phyloP scores from a whole-genome alignment of 2,329 filamentous ascomycete species.

The Colletotrichum echinochloae region DNA sequence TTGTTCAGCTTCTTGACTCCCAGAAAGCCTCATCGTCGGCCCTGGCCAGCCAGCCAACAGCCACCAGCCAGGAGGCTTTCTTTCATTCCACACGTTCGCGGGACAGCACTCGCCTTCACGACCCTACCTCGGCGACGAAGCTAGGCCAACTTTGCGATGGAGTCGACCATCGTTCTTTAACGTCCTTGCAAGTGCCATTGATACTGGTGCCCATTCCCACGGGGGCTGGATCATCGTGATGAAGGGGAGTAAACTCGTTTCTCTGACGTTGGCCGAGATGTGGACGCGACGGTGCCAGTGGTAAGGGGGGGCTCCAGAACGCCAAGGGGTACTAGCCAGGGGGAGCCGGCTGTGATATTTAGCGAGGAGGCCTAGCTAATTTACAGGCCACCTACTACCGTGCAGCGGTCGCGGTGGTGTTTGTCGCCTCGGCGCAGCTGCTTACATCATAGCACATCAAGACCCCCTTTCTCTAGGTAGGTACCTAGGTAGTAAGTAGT shows the following conservation, averaged over 20 bases:
- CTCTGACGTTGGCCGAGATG: conserved; percentile 18
- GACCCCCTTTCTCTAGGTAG: neutral
- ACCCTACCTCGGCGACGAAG: conserved; percentile 1
- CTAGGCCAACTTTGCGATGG: neutral
- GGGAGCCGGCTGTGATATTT: no score
- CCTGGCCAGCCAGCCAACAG: conserved; percentile 24
- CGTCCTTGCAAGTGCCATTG: conserved; percentile 1
- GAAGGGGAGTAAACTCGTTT: neutral
- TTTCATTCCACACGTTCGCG: neutral
- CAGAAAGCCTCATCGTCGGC: conserved; percentile 14
- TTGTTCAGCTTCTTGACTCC: conserved; percentile 14
- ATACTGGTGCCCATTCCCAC: conserved; percentile 20
- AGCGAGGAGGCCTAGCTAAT: neutral
- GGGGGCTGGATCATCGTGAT: neutral
- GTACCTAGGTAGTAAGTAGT: no score
- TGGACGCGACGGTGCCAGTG: conserved; percentile 15
- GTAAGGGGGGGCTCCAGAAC: conserved; percentile 17
- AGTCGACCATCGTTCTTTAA: conserved; percentile 14
- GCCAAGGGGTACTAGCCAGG: conserved; percentile 4
- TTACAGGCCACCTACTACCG: neutral
- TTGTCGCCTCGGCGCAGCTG: neutral
- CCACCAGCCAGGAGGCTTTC: conserved; percentile 2
- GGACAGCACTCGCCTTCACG: neutral
- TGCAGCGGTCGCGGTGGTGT: neutral
- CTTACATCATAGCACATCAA: neutral